A percentile compares a stretch with the other conserved stretches of the same genome.
These are phyloP conservation scores for Trametes meyenii DNA, from an alignment of 768 basidiomycete genomes.

Conservation along the genomic window DNA sequence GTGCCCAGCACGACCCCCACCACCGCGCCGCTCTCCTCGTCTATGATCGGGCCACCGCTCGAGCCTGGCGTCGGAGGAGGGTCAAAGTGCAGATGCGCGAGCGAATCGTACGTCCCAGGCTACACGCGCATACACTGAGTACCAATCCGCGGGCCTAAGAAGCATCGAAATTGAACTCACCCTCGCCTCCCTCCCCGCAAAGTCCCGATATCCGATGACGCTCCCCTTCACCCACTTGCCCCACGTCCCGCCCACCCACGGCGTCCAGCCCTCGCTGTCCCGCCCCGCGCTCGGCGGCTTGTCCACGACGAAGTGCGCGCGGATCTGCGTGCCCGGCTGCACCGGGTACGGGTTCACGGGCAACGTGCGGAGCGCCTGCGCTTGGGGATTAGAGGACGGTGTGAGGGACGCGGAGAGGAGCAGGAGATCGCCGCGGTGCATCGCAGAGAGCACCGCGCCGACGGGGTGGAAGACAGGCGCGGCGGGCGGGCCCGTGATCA, in stretches of 20 bases:
- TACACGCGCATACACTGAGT: slow-evolving; percentile 27
- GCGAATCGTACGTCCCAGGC: slow-evolving; percentile 71
- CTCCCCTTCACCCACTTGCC: slow-evolving; percentile 55
- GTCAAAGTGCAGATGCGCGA: slow-evolving; percentile 57
- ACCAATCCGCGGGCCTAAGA: neutral
- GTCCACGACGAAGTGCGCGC: slow-evolving; percentile 57
- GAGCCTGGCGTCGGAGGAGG: slow-evolving; percentile 63
- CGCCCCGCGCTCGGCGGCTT: slow-evolving; percentile 33
- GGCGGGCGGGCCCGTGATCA: slow-evolving; percentile 42
- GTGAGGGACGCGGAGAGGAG: slow-evolving; percentile 39
- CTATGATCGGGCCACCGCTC: slow-evolving; percentile 71
- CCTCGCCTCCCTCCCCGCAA: slow-evolving; percentile 57
- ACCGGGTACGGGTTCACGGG: slow-evolving; percentile 68
- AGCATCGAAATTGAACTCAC: slow-evolving; percentile 34
- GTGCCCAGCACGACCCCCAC: slow-evolving; percentile 66
- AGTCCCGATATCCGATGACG: slow-evolving; percentile 61
- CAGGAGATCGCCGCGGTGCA: slow-evolving; percentile 61
- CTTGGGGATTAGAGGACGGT: slow-evolving; percentile 16
- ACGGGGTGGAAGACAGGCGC: slow-evolving; percentile 44
- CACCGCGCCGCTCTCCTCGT: slow-evolving; percentile 61
- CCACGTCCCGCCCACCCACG: slow-evolving; percentile 58
- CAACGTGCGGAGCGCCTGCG: slow-evolving; percentile 43
- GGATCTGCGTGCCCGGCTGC: slow-evolving; percentile 46
- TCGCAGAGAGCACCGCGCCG: slow-evolving; percentile 51
- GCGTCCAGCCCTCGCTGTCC: slow-evolving; percentile 45